Evolutionary conservation across 345 rosid species (phyloP).

Genomic region (Gossypium ekmanianum): DNA sequence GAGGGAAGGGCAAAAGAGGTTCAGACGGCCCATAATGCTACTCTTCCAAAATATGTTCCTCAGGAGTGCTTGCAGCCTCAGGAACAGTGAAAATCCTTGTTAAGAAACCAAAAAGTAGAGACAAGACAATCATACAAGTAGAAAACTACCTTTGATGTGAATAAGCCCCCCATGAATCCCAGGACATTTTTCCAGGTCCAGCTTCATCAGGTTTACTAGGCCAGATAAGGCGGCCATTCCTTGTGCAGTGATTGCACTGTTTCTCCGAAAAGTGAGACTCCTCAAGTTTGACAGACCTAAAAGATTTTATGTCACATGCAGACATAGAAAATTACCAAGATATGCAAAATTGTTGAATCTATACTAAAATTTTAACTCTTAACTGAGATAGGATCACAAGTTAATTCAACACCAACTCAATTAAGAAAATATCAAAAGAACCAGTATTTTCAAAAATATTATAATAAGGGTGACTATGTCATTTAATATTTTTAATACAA

Average conservation of each 20-base stretch:
- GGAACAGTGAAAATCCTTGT: not conserved
- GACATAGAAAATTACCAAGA: not conserved
- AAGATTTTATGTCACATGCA: conserved; percentile 18
- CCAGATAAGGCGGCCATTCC: conserved; percentile 66
- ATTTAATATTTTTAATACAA: too few species aligned
- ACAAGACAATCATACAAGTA: not conserved
- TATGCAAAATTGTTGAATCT: conserved; percentile 4
- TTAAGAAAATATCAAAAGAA: too few species aligned
- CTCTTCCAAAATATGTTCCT: not conserved
- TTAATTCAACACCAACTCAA: too few species aligned
- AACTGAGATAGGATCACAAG: too few species aligned
- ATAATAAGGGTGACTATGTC: too few species aligned
- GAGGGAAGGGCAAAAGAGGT: not conserved
- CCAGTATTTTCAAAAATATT: too few species aligned
- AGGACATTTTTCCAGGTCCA: conserved; percentile 89
- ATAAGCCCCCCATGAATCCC: conserved; percentile 73
- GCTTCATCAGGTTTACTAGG: conserved; percentile 61
- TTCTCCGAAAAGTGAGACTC: conserved; percentile 70
- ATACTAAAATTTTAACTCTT: too few species aligned
- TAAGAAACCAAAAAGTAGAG: not conserved
- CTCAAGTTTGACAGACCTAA: conserved; percentile 73
- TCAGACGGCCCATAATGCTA: not conserved
- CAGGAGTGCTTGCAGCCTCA: not conserved
- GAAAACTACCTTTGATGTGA: conserved; percentile 34
- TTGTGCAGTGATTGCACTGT: conserved; percentile 54